Base-by-base conservation (phyloP, 2,329 filamentous ascomycete species). In the Aspergillus sclerotialis region DNA sequence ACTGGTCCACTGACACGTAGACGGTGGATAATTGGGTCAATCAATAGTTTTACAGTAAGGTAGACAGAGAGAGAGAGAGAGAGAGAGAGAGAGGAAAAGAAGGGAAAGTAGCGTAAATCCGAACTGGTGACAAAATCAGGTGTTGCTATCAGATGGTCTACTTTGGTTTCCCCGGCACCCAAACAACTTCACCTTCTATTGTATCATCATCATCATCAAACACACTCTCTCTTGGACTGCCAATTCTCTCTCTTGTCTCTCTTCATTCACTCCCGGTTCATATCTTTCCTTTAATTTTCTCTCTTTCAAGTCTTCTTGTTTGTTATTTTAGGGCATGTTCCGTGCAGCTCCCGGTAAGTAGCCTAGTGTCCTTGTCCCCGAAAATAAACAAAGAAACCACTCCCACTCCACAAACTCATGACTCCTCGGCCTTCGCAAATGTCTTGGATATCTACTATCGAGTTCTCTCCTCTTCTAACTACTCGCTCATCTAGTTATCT, bases 161-260 rank as follows among this genome's bases (percentile, higher is more conserved):
- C 14, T 16, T 36, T 38, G 30, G 39, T 41, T 41, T 41, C 39
- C 39, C 36, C 18, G 39, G 39, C 39, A 41, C 36, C 39, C 21
- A 6, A 31, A 21, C n/a, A n/a, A n/a, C n/a, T n/a, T n/a, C n/a
- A n/a, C n/a, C n/a, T n/a, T n/a, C n/a, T n/a, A n/a, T n/a, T n/a
- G n/a, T n/a, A n/a, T n/a, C n/a, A n/a, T n/a, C 11, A 12, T 18
- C 17, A 9, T 19, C 17, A 14, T n/a, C 13, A 9, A 13, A 28
- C 25, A 28, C n/a, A 7, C 10, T 18, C 16, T 19, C 9, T 19
- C 18, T n/a, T 13, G 23, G n/a, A n/a, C n/a, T n/a, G n/a, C n/a
- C n/a, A n/a, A n/a, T n/a, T n/a, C n/a, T n/a, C 12, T 28, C 26
- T 14, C 10, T n/a, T 13, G 10, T 13, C 13, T 28, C 13, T 13